A percentile compares a stretch with the other conserved stretches of the same genome.
Conservation (phyloP, 2,329 filamentous ascomycete species). For the Fusarium robinianum region DNA sequence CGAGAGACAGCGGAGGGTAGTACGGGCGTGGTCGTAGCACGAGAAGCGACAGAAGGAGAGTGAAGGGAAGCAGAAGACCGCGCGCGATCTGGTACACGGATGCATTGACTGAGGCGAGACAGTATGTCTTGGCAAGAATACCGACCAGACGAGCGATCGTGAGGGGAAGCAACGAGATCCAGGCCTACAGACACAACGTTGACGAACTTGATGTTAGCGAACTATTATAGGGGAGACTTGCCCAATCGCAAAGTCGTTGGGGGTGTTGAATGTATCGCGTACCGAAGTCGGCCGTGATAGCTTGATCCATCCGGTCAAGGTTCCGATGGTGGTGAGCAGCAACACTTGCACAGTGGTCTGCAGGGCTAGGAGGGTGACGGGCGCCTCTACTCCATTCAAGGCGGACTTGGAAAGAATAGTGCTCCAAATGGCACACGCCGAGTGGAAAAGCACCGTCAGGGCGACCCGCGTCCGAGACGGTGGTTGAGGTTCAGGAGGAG, state of each 20-base stretch:
- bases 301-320: constrained; percentile 34
- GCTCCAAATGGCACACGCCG: constrained; percentile 35
- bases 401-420: constrained; percentile 36
- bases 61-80: constrained; percentile 34
- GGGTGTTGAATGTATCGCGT: too few species aligned
- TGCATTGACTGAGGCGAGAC: constrained; percentile 36
- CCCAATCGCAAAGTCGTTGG: background rate
- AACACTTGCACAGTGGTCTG: constrained; percentile 33
- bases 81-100: constrained; percentile 37
- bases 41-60: constrained; percentile 33
- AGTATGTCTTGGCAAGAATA: constrained; percentile 37
- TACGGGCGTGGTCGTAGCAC: constrained; percentile 36
- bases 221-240: background rate
- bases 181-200: constrained; percentile 18
- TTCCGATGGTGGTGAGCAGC: constrained; percentile 30
- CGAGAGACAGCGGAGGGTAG: constrained; percentile 35
- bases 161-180: constrained; percentile 33
- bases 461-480: constrained; percentile 28
- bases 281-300: constrained; percentile 29
- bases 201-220: constrained; percentile 6
- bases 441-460: constrained; percentile 36
- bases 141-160: constrained; percentile 33
- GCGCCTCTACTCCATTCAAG: constrained; percentile 34
- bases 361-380: constrained; percentile 33
- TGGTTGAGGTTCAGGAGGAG: constrained; percentile 22